Base-by-base conservation (phyloP, 1,284 basidiomycete genomes). In the Sanghuangporus weigelae region DNA sequence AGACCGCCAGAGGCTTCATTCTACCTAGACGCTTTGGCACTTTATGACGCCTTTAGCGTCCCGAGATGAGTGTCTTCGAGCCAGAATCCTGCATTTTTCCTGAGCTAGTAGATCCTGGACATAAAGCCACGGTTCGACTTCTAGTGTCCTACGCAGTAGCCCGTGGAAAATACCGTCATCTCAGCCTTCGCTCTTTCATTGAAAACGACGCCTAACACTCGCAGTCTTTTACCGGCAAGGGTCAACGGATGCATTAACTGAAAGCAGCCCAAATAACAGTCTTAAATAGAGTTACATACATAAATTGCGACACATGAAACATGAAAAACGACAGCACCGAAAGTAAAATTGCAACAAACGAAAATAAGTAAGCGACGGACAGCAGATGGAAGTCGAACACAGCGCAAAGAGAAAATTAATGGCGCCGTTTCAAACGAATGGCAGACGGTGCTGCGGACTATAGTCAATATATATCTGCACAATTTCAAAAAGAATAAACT, bases 251-350 rank as follows among this genome's bases (percentile, higher is more conserved):
- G 44, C 19, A 59, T 59, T 59, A 59, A 59, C 49, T 12, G 19
- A 48, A 59, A 50, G 49, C 42, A 14, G 38, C 19, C 48, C 48
- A 51, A 31, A 39, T 59, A 59, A 59, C 48, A 51, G 31, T 44
- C 16, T 59, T 35, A 4, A 59, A 49, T 60, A 60, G 36, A 39
- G 38, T 46, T 60, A 53, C 58, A 60, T 21, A 49, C 58, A 51
- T 51, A 31, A 51, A 50, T 14, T 51, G 44, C 35, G 49, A 60
- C 58, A 60, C 58, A 36, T 59, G 38, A 40, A 60, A 60, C 58
- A 49, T 60, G 57, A 48, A 31, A 59, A 51, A 21, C 48, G 58
- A 60, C 21, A 53, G 58, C 58, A 60, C 49, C 40, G n/a, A 39
- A 51, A 23, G 35, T 2, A 31, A 49, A 60, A 38, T 38, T 49